phyloP scores from a whole-genome alignment of 768 basidiomycete genomes.

The Mycena albidolilacea region DNA sequence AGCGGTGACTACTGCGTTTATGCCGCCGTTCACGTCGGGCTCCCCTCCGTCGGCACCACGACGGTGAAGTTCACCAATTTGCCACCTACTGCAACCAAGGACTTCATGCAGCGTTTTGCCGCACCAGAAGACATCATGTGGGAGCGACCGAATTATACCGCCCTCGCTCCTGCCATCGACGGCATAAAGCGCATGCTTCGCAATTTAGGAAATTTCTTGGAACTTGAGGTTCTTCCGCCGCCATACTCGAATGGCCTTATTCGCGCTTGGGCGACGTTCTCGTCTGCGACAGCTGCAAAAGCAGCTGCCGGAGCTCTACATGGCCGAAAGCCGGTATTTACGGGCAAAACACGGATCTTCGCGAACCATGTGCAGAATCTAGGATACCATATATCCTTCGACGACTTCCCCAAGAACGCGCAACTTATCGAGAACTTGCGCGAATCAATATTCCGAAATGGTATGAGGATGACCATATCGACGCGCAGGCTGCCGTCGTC shows the following conservation, averaged over 20 bases:
- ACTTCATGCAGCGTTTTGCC: slow-evolving; percentile 62
- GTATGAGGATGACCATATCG: slow-evolving; percentile 46
- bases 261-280: slow-evolving; percentile 71
- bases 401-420: slow-evolving; percentile 56
- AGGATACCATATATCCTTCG: slow-evolving; percentile 56
- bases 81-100: slow-evolving; percentile 59
- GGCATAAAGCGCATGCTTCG: slow-evolving; percentile 60
- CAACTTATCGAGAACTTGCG: slow-evolving; percentile 64
- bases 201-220: slow-evolving; percentile 47
- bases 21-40: slow-evolving; percentile 67
- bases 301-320: slow-evolving; percentile 65
- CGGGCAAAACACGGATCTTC: slow-evolving; percentile 61
- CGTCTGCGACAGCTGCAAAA: slow-evolving; percentile 65
- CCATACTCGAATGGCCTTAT: slow-evolving; percentile 67
- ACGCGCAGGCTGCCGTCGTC: slow-evolving; percentile 30
- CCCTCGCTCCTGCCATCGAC: slow-evolving; percentile 54
- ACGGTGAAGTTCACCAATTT: slow-evolving; percentile 74
- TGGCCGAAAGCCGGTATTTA: slow-evolving; percentile 58
- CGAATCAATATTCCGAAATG: slow-evolving; percentile 49
- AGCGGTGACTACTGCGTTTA: slow-evolving; percentile 59
- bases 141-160: slow-evolving; percentile 64
- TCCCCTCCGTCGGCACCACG: slow-evolving; percentile 70
- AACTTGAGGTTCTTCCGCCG: slow-evolving; percentile 64
- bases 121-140: slow-evolving; percentile 66
- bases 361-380: slow-evolving; percentile 72